Evolutionary conservation across 1,284 basidiomycete genomes (phyloP).

Genomic region (Sanghuangporus baumii): DNA sequence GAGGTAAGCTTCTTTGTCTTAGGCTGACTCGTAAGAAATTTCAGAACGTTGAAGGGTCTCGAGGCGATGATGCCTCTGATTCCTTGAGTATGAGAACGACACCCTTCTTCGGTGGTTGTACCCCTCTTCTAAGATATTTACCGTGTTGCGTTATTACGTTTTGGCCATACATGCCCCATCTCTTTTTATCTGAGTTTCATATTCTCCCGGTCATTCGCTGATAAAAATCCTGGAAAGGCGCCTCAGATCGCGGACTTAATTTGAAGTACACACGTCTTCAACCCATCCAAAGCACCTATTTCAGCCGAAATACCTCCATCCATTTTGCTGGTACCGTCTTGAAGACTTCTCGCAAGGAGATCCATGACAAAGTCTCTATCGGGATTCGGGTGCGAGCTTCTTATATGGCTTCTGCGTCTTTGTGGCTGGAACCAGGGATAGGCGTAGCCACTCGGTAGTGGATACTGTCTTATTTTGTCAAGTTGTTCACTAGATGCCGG

Average conservation of each 20-base stretch:
- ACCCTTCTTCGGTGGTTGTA: not conserved
- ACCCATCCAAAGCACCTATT: not conserved
- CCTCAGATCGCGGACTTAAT: not conserved
- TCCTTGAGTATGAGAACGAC: not conserved
- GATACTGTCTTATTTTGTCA: not conserved
- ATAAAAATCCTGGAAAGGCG: not conserved
- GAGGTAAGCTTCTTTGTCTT: not conserved
- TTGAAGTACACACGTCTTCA: not conserved
- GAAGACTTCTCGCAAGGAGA: not conserved
- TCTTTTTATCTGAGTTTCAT: not conserved
- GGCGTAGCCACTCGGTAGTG: not conserved
- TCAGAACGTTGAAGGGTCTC: not conserved
- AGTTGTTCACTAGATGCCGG: not conserved
- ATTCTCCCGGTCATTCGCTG: not conserved
- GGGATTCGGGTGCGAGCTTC: not conserved
- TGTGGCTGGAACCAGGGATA: not conserved
- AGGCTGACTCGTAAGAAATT: not conserved
- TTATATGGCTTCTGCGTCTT: not conserved
- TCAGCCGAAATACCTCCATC: not conserved
- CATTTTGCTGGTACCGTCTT: not conserved
- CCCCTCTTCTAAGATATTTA: not conserved
- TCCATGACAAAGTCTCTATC: not conserved
- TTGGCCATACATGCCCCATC: not conserved
- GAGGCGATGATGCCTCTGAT: not conserved
- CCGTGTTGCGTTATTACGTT: slow-evolving; percentile 7